phyloP scores from a whole-genome alignment of 2,329 filamentous ascomycete genomes.

The Ophiostoma piceae region DNA sequence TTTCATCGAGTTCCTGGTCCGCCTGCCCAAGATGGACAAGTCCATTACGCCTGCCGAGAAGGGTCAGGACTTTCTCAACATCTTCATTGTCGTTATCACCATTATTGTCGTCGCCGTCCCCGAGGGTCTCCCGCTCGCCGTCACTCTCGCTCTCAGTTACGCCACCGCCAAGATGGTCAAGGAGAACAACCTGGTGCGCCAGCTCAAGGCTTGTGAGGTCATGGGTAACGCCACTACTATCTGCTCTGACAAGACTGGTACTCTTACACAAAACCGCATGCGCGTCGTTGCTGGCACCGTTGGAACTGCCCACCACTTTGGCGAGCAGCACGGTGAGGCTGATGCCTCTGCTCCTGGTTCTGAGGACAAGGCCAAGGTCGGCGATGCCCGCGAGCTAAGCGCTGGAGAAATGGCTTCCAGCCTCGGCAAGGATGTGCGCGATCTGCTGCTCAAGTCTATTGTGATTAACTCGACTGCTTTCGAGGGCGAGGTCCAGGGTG shows the following conservation, averaged over 20 bases:
- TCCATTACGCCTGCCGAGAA: constrained; percentile 60
- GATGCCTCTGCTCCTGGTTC: constrained; percentile 25
- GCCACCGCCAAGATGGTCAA: constrained; percentile 72
- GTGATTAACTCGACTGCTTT: constrained; percentile 69
- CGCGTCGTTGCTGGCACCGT: constrained; percentile 58
- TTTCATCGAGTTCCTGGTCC: constrained; percentile 76
- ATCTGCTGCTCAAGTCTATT: constrained; percentile 55
- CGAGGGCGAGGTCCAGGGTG: constrained; percentile 65
- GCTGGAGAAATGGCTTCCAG: constrained; percentile 44
- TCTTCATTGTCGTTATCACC: constrained; percentile 72
- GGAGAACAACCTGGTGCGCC: constrained; percentile 71
- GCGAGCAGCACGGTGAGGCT: constrained; percentile 33
- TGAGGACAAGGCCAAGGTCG: constrained; percentile 15
- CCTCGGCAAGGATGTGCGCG: constrained; percentile 45
- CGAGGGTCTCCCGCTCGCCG: constrained; percentile 69
- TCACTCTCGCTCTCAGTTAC: constrained; percentile 72
- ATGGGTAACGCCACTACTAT: constrained; percentile 64
- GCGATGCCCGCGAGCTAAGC: constrained; percentile 34
- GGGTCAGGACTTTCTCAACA: constrained; percentile 70
- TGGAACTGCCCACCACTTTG: constrained; percentile 53
- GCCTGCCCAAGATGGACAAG: constrained; percentile 50
- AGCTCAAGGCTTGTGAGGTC: constrained; percentile 72
- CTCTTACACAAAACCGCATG: constrained; percentile 65
- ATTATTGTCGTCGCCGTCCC: constrained; percentile 77
- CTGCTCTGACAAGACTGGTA: constrained; percentile 64